Evolutionary conservation across 495 filamentous ascomycete species (phyloP).

Genomic region (Lophium mytilinum): DNA sequence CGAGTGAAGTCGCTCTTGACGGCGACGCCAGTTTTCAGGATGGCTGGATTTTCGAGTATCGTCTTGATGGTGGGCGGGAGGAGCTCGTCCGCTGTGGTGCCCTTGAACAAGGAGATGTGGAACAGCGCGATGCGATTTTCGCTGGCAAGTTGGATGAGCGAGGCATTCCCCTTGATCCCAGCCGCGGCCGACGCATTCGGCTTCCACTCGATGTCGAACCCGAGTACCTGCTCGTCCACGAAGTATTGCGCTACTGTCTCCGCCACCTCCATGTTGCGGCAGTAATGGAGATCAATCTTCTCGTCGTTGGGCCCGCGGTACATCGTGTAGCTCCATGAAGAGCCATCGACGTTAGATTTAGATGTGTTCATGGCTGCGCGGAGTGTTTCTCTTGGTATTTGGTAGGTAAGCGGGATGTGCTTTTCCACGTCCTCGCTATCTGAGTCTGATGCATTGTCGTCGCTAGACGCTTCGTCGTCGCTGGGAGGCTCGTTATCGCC

Average conservation of each 20-base stretch:
- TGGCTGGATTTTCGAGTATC: conserved; percentile 68
- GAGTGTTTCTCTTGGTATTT: conserved; percentile 17
- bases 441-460: background rate
- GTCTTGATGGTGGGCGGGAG: conserved; percentile 31
- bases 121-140: conserved; percentile 34
- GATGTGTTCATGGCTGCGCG: conserved; percentile 24
- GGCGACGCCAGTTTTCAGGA: conserved; percentile 83
- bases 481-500: background rate
- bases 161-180: conserved; percentile 29
- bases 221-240: conserved; percentile 28
- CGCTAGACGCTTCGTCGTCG: background rate
- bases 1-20: conserved; percentile 61
- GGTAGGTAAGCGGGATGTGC: conserved; percentile 18
- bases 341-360: conserved; percentile 10
- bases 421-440: conserved; percentile 3
- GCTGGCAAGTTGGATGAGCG: conserved; percentile 34
- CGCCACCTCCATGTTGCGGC: conserved; percentile 22
- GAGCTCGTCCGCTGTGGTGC: conserved; percentile 26
- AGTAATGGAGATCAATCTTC: conserved; percentile 27
- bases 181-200: background rate
- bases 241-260: conserved; percentile 29
- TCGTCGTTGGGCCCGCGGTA: conserved; percentile 29
- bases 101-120: conserved; percentile 28
- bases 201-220: conserved; percentile 38
- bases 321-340: conserved; percentile 27